Percentiles rank a stretch among this genome's conserved stretches.
Conservation (phyloP, 2,329 filamentous ascomycete species). For the Daldinia sp. region DNA sequence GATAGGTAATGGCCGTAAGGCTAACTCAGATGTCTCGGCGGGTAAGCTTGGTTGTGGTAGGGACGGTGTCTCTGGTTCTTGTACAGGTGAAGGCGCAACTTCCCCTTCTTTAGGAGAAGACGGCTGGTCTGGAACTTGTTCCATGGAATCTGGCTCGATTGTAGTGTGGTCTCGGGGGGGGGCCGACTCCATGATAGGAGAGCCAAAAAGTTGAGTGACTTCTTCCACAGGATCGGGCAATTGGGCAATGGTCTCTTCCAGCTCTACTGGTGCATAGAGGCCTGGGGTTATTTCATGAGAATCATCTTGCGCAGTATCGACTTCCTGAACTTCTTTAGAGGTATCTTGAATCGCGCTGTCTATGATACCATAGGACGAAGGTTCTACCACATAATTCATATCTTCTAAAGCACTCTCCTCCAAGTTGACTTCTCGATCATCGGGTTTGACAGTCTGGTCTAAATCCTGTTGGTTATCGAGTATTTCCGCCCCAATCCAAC, state of each 20-base stretch:
- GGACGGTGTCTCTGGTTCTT: not conserved
- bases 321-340: constrained; percentile 4
- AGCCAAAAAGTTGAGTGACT: not conserved
- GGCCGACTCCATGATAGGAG: constrained; percentile 5
- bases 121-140: not conserved
- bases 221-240: not conserved
- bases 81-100: not conserved
- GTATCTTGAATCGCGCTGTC: constrained; percentile 1
- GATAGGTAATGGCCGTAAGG: constrained; percentile 13
- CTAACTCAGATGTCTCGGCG: constrained; percentile 13
- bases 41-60: not conserved
- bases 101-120: constrained; percentile 1
- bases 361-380: not conserved
- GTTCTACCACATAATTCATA: constrained; percentile 2
- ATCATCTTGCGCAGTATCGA: constrained; percentile 2
- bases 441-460: not conserved
- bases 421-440: not conserved
- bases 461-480: constrained; percentile 1
- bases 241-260: constrained; percentile 8
- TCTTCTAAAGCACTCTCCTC: constrained; percentile 3
- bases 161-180: constrained; percentile 1
- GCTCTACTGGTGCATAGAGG: constrained; percentile 5
- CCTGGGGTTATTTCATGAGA: constrained; percentile 3
- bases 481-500: not conserved
- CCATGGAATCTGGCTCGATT: not conserved